Conservation (phyloP, 192 early-diverging fungal species). For the Backusella liffmaniae region DNA sequence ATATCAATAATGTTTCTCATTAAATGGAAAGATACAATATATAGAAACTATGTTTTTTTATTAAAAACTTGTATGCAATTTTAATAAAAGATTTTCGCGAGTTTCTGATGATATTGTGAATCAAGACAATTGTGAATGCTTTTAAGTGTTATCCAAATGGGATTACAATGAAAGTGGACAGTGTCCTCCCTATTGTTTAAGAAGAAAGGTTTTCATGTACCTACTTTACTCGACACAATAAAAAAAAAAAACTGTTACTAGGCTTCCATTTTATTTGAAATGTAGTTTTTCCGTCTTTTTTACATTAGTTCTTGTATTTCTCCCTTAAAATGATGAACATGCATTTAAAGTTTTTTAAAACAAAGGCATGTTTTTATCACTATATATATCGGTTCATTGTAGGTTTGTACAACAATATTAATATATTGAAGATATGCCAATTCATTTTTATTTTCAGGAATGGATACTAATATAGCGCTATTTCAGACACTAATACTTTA, state of each 20-base stretch:
- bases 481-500: background rate
- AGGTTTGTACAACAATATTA: background rate
- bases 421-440: background rate
- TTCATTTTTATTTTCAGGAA: background rate
- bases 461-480: conserved; percentile 1
- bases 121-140: background rate
- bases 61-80: background rate
- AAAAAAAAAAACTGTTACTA: background rate
- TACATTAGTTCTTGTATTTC: no score
- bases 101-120: background rate
- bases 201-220: background rate
- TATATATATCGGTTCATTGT: background rate
- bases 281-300: background rate
- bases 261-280: background rate
- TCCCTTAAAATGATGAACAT: background rate
- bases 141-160: background rate
- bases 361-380: background rate
- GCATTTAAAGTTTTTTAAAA: background rate
- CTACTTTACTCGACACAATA: background rate
- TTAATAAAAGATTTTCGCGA: background rate
- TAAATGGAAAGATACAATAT: background rate
- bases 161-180: background rate
- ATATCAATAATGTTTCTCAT: background rate
- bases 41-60: background rate
- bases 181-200: background rate